These are phyloP conservation scores for Fusarium chaquense DNA, from an alignment of 2,329 filamentous ascomycete genomes.

Conservation along the genomic window DNA sequence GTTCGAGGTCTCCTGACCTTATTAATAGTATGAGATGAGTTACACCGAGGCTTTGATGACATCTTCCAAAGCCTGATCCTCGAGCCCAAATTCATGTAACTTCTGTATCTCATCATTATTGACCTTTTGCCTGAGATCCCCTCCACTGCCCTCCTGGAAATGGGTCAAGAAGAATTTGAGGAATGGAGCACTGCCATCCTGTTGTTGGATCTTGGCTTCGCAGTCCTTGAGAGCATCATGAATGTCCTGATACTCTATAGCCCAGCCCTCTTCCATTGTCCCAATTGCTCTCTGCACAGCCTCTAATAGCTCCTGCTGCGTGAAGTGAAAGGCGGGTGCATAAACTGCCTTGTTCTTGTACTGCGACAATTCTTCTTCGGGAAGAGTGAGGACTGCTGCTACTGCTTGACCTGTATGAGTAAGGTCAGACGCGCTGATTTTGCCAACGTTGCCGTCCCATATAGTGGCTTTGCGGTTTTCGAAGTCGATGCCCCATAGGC, in stretches of 20 bases:
- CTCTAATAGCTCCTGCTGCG: slow-evolving; percentile 20
- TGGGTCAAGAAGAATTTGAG: slow-evolving; percentile 31
- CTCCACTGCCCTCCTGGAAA: slow-evolving; percentile 11
- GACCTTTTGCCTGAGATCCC: slow-evolving; percentile 19
- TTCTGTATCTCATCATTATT: neutral
- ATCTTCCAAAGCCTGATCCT: slow-evolving; percentile 1
- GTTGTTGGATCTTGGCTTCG: slow-evolving; percentile 7
- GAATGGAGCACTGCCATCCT: slow-evolving; percentile 1
- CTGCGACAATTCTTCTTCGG: neutral
- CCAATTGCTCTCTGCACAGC: slow-evolving; percentile 10
- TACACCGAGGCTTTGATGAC: neutral
- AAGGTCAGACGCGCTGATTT: slow-evolving; percentile 6
- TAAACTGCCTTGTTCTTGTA: slow-evolving; percentile 31
- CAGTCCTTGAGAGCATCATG: slow-evolving; percentile 8
- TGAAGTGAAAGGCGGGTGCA: neutral
- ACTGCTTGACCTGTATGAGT: slow-evolving; percentile 8
- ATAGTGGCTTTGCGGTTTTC: slow-evolving; percentile 17
- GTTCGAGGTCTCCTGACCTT: neutral
- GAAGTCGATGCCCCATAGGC: slow-evolving; percentile 22
- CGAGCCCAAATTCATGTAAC: slow-evolving; percentile 9
- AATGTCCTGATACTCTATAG: slow-evolving; percentile 3
- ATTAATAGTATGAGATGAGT: neutral
- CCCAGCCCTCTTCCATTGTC: slow-evolving; percentile 20
- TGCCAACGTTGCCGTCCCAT: neutral
- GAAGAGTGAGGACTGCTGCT: slow-evolving; percentile 13